Evolutionary conservation across 176 grass and related monocot genomes (phyloP).

Genomic region (Leersia perrieri): DNA sequence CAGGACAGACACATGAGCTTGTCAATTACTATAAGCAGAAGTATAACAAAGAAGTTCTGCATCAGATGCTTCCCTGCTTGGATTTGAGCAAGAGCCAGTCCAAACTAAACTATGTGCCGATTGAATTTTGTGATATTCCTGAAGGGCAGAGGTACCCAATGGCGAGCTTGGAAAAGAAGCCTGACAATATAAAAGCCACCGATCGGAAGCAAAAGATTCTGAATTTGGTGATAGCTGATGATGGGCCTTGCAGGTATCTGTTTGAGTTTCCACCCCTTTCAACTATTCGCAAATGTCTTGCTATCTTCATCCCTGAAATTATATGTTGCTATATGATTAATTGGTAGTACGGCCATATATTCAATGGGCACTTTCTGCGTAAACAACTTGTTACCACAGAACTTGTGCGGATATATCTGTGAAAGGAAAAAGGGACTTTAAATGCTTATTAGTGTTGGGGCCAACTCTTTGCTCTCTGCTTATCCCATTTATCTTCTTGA

Average conservation of each 20-base stretch:
- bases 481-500: neutral
- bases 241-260: constrained; percentile 56
- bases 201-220: constrained; percentile 3
- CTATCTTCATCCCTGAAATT: neutral
- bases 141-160: constrained; percentile 45
- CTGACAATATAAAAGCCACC: neutral
- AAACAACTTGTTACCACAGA: neutral
- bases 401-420: neutral
- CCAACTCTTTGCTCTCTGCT: neutral
- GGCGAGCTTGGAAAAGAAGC: neutral
- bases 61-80: constrained; percentile 47
- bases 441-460: neutral
- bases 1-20: constrained; percentile 10
- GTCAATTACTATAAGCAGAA: constrained; percentile 28
- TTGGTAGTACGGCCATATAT: neutral
- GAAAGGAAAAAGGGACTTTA: neutral
- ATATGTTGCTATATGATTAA: neutral
- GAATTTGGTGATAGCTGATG: constrained; percentile 3
- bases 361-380: constrained; percentile 4
- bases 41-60: constrained; percentile 1
- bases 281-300: neutral
- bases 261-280: constrained; percentile 7
- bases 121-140: constrained; percentile 43
- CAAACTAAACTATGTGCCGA: constrained; percentile 42
- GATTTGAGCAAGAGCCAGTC: constrained; percentile 42